These are phyloP conservation scores for Pyrenochaeta sp. DNA, from an alignment of 2,329 filamentous ascomycete genomes.

Conservation along the genomic window DNA sequence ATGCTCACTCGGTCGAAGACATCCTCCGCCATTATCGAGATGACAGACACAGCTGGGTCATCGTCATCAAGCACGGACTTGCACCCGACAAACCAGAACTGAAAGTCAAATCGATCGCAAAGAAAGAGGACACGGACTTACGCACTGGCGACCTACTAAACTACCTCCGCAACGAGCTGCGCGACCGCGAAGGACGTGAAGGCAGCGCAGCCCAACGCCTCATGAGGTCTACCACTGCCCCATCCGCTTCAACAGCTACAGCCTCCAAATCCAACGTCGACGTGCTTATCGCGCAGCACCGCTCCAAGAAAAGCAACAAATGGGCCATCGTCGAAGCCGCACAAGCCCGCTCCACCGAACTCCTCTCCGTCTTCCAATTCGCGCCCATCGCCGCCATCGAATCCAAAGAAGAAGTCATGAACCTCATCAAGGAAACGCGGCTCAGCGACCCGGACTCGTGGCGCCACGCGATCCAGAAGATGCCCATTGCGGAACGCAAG, in stretches of 20 bases:
- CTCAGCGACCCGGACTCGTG: slow-evolving; percentile 84
- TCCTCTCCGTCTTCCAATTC: slow-evolving; percentile 74
- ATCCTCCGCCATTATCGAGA: slow-evolving; percentile 78
- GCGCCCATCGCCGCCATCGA: slow-evolving; percentile 89
- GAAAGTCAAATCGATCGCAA: slow-evolving; percentile 79
- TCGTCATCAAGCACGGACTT: slow-evolving; percentile 83
- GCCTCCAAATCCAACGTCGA: slow-evolving; percentile 71
- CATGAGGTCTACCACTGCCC: slow-evolving; percentile 26
- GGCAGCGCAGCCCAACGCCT: slow-evolving; percentile 50
- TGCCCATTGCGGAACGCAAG: slow-evolving; percentile 77
- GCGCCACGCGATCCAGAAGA: slow-evolving; percentile 79
- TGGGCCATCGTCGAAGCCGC: slow-evolving; percentile 83
- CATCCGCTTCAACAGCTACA: slow-evolving; percentile 22
- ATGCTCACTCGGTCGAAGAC: slow-evolving; percentile 80
- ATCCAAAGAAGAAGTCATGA: slow-evolving; percentile 82
- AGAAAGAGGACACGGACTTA: slow-evolving; percentile 80
- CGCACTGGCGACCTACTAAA: slow-evolving; percentile 74
- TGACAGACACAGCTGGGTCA: slow-evolving; percentile 82
- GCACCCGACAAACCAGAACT: slow-evolving; percentile 62
- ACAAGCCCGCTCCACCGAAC: slow-evolving; percentile 63
- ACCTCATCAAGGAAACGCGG: slow-evolving; percentile 74
- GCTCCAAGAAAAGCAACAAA: slow-evolving; percentile 91
- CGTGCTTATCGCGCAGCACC: slow-evolving; percentile 81
- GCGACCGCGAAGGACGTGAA: slow-evolving; percentile 75
- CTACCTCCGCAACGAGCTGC: slow-evolving; percentile 82